Base-by-base conservation (phyloP, 192 early-diverging fungal genomes). In the Piromyces finnis region DNA sequence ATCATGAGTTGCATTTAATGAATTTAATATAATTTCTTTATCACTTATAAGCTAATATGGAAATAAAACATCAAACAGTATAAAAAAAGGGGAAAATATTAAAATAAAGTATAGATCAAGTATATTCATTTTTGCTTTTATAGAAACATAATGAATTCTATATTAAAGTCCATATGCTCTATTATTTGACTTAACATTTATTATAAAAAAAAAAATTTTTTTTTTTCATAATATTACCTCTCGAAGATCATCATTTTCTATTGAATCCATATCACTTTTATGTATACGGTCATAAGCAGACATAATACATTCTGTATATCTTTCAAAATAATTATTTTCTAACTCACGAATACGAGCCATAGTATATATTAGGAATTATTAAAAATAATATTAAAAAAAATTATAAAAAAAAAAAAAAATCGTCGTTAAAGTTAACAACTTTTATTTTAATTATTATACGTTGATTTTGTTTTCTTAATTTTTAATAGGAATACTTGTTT, bases 261-360 rank as follows among this genome's bases (percentile, higher is more conserved):
- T 79, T 28, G 87, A 86, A 26, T 88, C 88, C 78, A 85, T 81
- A 79, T 91, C 89, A 30, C 88, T 87, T 79, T 91, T 91, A 78
- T 84, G 86, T 78, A 89, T 87, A 79, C 90, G 77, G 32, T 91
- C 90, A 39, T 84, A 90, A 26, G 84, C 82, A 7, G 83, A 79
- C 29, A 89, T 36, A 15, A 91, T 84, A 27, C 83, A 81, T 81
- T 91, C 90, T 28, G 84, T 85, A 39, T 90, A 85, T 77, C 87
- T 83, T 80, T 91, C 90, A 32, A 88, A 88, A 59, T 83, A 85
- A 80, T 91, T 89, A 78, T 88, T 90, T 83, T 91, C 90, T 16
- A 89, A 78, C 29, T 91, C 90, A 7, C 90, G 81, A 79, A 91
- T 79, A 30, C 88, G 80, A 3, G 90, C 86, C 80, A 90, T 88